Evolutionary conservation across 1,284 basidiomycete species (phyloP), one percentile per base, ranked within the genome.

Genomic region (Abortiporus biennis): DNA sequence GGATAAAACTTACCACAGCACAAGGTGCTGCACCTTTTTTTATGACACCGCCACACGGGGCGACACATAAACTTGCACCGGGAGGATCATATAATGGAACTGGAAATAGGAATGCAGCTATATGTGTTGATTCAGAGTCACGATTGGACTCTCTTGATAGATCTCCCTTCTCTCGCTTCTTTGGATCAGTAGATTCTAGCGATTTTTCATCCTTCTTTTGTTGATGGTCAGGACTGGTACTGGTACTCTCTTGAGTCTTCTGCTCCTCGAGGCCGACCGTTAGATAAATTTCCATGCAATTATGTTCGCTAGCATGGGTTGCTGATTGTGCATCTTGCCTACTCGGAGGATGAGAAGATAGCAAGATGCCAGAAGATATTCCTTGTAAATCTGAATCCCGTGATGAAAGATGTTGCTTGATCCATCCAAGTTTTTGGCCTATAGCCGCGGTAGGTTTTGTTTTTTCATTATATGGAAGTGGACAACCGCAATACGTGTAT

Each of bases 241-340:
- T 15, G 6, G 32, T 16, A 37, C 11, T 13, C 19, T 19, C 5
- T 16, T 11, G 15, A 37, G 36, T 23, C n/a, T 37, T 37, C 19
- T 37, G 17, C 6, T 21, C 36, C 13, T 20, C 23, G 13, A 21
- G 19, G 36, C 23, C 36, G 9, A 16, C 39, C 5, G 36, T 16
- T 15, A 37, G 36, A 23, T 22, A 20, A 43, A 9, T 35, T 35
- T 33, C 41, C 36, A 23, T 43, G 32, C 67, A 61, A 36, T 72
- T 74, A 51, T 72, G 72, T 47, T 74, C 68, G 46, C 67, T 68
- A 3, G 69, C 58, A 42, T 73, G 71, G 0, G 68, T 72, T 1
- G 63, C 66, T 0, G 56, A 52, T 9, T 54, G 51, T 24, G 64
- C 51, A 44, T 63, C 63, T 1, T 51, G 50, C 6, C 53, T 50